Evolutionary conservation across 108 stramenopile genomes (phyloP).

Genomic region (Skeletonema grethae): DNA sequence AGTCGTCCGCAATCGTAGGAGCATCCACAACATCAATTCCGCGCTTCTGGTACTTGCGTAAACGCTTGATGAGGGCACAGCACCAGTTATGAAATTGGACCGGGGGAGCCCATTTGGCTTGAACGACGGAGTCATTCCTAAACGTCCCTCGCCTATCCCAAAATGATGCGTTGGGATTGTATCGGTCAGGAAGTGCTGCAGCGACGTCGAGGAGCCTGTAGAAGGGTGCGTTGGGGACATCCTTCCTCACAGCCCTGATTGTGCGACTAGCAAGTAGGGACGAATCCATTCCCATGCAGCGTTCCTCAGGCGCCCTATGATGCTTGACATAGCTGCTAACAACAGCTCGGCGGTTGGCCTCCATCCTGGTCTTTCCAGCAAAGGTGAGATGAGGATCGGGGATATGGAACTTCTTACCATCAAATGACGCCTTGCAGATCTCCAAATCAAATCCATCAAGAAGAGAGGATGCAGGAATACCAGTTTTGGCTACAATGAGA

Average conservation of each 20-base stretch:
- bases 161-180: background rate
- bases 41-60: slow-evolving; percentile 25
- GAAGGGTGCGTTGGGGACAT: slow-evolving; percentile 20
- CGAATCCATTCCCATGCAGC: background rate
- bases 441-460: slow-evolving; percentile 16
- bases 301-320: background rate
- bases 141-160: background rate
- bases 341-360: slow-evolving; percentile 22
- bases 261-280: background rate
- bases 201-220: slow-evolving; percentile 18
- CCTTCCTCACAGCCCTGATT: slow-evolving; percentile 10
- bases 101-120: background rate
- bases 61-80: slow-evolving; percentile 13
- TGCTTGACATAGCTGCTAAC: slow-evolving; percentile 21
- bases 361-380: slow-evolving; percentile 18
- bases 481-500: slow-evolving; percentile 13
- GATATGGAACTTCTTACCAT: slow-evolving; percentile 28
- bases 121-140: background rate
- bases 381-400: slow-evolving; percentile 38
- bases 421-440: slow-evolving; percentile 29
- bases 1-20: slow-evolving; percentile 19
- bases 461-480: background rate
- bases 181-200: slow-evolving; percentile 3
- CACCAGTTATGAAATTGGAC: slow-evolving; percentile 26
- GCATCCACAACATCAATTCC: slow-evolving; percentile 26